Percentiles rank a stretch among this genome's conserved stretches.
phyloP scores from a whole-genome alignment of 495 filamentous ascomycete genomes.

The Penicillium samsonianum region DNA sequence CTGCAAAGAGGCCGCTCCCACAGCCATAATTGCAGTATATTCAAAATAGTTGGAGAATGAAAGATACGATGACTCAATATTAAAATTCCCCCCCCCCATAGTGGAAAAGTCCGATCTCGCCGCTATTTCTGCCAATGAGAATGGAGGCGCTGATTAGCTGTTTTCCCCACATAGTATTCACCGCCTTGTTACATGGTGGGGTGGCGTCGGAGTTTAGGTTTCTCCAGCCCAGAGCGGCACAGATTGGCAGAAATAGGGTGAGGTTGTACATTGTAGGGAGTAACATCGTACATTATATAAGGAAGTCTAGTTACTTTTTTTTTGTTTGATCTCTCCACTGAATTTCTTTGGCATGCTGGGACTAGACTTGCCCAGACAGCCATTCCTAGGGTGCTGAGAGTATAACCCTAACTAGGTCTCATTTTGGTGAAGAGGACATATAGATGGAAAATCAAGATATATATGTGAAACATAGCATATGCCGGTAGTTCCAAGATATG shows the following conservation, averaged over 20 bases:
- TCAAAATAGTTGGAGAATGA: constrained; percentile 19
- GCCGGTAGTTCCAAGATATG: too few species aligned
- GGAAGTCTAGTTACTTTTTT: too few species aligned
- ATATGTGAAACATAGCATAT: background rate
- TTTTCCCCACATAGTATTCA: constrained; percentile 17
- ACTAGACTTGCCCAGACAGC: too few species aligned
- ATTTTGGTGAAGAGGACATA: background rate
- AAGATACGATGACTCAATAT: constrained; percentile 27
- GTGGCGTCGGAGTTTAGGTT: background rate
- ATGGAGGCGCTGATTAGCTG: constrained; percentile 23
- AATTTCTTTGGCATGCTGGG: too few species aligned
- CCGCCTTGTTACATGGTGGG: constrained; percentile 13
- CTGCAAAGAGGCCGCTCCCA: constrained; percentile 38
- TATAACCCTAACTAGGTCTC: background rate
- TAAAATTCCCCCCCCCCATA: constrained; percentile 7
- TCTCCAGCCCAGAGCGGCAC: background rate
- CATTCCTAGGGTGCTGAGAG: too few species aligned
- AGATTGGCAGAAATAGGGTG: background rate
- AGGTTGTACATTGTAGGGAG: too few species aligned
- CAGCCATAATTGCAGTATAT: constrained; percentile 41
- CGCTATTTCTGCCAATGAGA: constrained; percentile 7
- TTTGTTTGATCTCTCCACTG: too few species aligned
- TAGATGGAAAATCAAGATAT: background rate
- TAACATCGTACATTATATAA: background rate
- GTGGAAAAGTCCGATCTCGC: constrained; percentile 33